Base-by-base conservation (phyloP, 176 grass and related monocot species). In the Paspalum notatum region DNA sequence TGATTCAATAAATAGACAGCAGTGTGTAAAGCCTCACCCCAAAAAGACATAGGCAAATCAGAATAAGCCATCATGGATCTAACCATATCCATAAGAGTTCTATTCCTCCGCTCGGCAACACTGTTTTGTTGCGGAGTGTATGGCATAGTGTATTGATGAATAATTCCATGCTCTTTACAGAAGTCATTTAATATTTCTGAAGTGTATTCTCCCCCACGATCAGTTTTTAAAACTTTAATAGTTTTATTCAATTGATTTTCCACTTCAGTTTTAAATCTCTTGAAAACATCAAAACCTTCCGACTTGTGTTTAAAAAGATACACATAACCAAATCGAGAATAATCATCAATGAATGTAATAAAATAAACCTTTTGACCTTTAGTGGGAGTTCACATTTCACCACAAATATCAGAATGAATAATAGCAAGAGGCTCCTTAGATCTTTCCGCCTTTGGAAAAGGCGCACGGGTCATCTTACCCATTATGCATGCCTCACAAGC, bases 261-360 rank as follows among this genome's bases (percentile, higher is more conserved):
- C 17, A 39, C 79, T 71, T 71, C 17, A 37, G 24, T 46, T 46
- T 71, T 71, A 59, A 60, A 71, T n/a, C 2, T 6, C 11, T 81
- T 81, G 8, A 71, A 71, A 2, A 47, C 43, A 37, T 71, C 65
- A 71, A 71, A 81, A 21, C 66, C 79, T 61, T 80, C 3, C 0
- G 75, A 78, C 24, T 78, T 66, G 18, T 24, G 76, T 79, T 79
- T 79, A 5, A 79, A 0, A 9, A 79, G 27, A 79, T 66, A 66
- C 6, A 79, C 20, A 39, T 66, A 79, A 11, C 32, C 12, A 65
- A 24, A 79, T 65, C 62, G 66, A 11, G 67, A 81, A 58, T 38
- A 61, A 15, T 71, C 54, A 71, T 70, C 47, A 24, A 53, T 79
- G 37, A 66, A 54, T 10, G 20, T 67, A 7, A 70, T 70, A 58